phyloP scores from a whole-genome alignment of 768 basidiomycete genomes.

The Cystoderma amianthinum region DNA sequence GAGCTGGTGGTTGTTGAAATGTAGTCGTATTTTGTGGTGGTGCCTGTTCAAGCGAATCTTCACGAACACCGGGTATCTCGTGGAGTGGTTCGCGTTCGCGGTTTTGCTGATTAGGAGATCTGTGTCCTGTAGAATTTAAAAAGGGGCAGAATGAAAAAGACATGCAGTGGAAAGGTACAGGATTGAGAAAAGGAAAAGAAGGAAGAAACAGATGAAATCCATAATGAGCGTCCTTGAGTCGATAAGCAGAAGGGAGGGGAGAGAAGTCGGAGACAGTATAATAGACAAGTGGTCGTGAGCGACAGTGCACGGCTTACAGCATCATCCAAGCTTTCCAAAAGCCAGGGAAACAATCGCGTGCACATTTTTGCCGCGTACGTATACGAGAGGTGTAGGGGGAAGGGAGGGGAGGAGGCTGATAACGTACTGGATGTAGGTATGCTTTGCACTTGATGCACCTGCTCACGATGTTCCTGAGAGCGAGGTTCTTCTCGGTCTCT shows the following conservation, averaged over 20 bases:
- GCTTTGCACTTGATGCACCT: slow-evolving; percentile 21
- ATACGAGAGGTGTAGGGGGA: slow-evolving; percentile 29
- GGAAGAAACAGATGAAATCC: slow-evolving; percentile 29
- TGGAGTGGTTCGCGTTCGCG: slow-evolving; percentile 5
- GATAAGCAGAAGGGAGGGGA: slow-evolving; percentile 21
- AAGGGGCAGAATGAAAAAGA: slow-evolving; percentile 22
- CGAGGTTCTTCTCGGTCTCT: slow-evolving; percentile 22
- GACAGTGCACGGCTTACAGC: slow-evolving; percentile 17
- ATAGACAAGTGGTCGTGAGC: slow-evolving; percentile 11
- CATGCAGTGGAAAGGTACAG: slow-evolving; percentile 22
- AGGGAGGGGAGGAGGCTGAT: slow-evolving; percentile 42
- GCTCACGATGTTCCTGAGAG: slow-evolving; percentile 16
- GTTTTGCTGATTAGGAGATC: slow-evolving; percentile 28
- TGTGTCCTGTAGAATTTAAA: slow-evolving; percentile 39
- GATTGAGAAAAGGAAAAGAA: slow-evolving; percentile 23
- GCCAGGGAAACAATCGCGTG: slow-evolving; percentile 12
- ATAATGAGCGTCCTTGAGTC: slow-evolving; percentile 34
- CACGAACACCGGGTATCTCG: slow-evolving; percentile 1
- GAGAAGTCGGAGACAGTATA: slow-evolving; percentile 19
- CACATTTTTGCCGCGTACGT: slow-evolving; percentile 13
- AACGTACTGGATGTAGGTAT: slow-evolving; percentile 53
- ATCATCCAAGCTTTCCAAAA: slow-evolving; percentile 15
- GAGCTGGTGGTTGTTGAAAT: neutral
- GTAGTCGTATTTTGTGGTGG: neutral
- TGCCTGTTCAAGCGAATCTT: slow-evolving; percentile 1